Base-by-base conservation (phyloP, 2,329 filamentous ascomycete species). In the Exophiala xenobiotica region DNA sequence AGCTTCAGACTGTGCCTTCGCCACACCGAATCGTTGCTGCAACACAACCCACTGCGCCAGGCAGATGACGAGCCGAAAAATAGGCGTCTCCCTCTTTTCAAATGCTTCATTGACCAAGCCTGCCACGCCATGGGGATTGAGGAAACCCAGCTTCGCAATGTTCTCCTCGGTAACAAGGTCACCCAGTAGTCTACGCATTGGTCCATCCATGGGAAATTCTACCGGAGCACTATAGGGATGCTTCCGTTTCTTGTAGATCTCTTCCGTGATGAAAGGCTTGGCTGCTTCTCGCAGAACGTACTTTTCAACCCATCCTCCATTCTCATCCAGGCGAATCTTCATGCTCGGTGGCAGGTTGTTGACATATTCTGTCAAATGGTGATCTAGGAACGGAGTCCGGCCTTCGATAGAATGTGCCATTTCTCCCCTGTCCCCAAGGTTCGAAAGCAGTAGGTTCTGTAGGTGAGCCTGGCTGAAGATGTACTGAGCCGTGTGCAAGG, bases 261-360 rank as follows among this genome's bases (percentile, higher is more conserved):
- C 78, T 11, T 74, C 65, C 0, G 77, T 77, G 49, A 80, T 70
- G 56, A 74, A 80, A 2, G 77, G 75, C 50, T 69, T 70, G 16
- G 67, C 68, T 0, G 77, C 78, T 57, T 81, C 73, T 2, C 75
- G 71, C 1, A 80, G 68, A 22, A 80, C 72, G 68, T 73, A 77
- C 54, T 81, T 79, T 63, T 79, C 76, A 1, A 61, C 61, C 33
- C 75, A 66, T 9, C 51, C 33, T n/a, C 53, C 50, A 19, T 49
- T 49, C 1, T 49, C 31, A 26, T 65, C 61, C 54, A 63, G 72
- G 6, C 62, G 54, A 14, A 74, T 64, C 47, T 69, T 69, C 38
- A 68, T 43, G 29, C 61, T 65, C 0, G 66, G 66, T 6, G 67
- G 67, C 0, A 68, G 49, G 6, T 31, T 31, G 39, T 65, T 64